Evolutionary conservation across 2,329 filamentous ascomycete genomes (phyloP), one percentile per base, ranked within the genome.

Genomic region (Nemania abortiva): DNA sequence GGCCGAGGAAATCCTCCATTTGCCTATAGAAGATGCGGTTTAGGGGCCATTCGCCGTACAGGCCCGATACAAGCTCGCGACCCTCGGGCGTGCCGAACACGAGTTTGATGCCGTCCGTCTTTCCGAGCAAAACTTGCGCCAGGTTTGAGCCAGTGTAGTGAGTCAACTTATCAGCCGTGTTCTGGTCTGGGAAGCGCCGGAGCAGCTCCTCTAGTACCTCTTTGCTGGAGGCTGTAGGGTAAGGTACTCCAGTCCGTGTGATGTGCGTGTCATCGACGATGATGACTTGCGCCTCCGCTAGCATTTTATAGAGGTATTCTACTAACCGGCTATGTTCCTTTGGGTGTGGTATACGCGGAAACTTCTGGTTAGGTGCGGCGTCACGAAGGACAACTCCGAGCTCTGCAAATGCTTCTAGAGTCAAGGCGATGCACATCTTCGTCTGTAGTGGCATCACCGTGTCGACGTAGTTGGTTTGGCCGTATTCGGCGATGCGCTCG

Each of bases 31-130:
- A 74, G 7, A 79, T 56, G 7, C 77, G 69, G 69, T 82, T 81
- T 47, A 82, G 72, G 0, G 79, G 78, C 64, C 73, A 77, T 22
- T 82, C 77, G 10, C 73, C 73, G 64, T 84, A 82, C 49, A 83
- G 70, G 18, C 69, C 76, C 0, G 77, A 74, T 1, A 82, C 77
- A 0, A 84, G 74, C 22, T 80, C 71, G 5, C 79, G 76, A 7
- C 78, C 78, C 54, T 82, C 75, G 1, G 73, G 69, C 3, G 70
- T 77, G 10, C 81, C 81, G 55, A 84, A 84, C 7, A 84, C 76
- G 1, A 83, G 68, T 55, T 79, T 73, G 20, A 83, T 74, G 0
- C 80, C 79, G 63, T 84, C 80, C 11, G 76, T 75, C 24, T 79
- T 71, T 11, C 81, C 82, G 2, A 20, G 67, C 10, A 81, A 61